phyloP scores from a whole-genome alignment of 2,329 filamentous ascomycete species.

The Aspergillus novofumigatus region DNA sequence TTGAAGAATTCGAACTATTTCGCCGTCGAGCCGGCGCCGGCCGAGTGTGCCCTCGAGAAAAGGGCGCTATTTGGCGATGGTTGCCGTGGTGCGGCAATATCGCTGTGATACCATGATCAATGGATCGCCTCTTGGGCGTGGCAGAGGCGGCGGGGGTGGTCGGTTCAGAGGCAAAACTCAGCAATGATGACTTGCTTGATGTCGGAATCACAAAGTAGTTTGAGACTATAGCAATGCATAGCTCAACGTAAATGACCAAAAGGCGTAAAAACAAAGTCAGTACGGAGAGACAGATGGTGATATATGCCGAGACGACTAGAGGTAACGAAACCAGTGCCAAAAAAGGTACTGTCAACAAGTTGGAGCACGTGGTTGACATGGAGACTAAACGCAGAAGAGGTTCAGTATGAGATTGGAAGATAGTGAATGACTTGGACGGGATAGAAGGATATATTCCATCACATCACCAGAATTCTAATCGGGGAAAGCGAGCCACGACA shows the following conservation, averaged over 20 bases:
- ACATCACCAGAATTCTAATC: neutral
- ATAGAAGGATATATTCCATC: neutral
- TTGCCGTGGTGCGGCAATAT: neutral
- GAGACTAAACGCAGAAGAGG: slow-evolving; percentile 11
- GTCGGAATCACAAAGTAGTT: slow-evolving; percentile 47
- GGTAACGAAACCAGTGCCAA: slow-evolving; percentile 61
- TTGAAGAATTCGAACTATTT: slow-evolving; percentile 5
- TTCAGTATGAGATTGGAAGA: neutral
- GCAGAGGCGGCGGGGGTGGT: slow-evolving; percentile 17
- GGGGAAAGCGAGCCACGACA: neutral
- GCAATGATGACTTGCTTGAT: slow-evolving; percentile 23
- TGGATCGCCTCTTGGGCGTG: slow-evolving; percentile 22
- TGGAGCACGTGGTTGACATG: slow-evolving; percentile 28
- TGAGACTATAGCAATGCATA: slow-evolving; percentile 55
- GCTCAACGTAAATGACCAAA: slow-evolving; percentile 59
- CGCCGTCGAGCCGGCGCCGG: slow-evolving; percentile 4
- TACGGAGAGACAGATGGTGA: slow-evolving; percentile 61
- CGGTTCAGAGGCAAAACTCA: slow-evolving; percentile 29
- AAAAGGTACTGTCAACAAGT: slow-evolving; percentile 55
- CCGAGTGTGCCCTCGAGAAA: slow-evolving; percentile 2
- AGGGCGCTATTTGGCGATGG: slow-evolving; percentile 4
- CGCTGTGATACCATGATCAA: slow-evolving; percentile 13
- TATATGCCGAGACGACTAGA: slow-evolving; percentile 57
- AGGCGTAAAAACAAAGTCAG: slow-evolving; percentile 59
- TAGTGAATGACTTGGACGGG: neutral